Base-by-base conservation (phyloP, 352 stramenopile genomes). In the Lagenidium sp. region DNA sequence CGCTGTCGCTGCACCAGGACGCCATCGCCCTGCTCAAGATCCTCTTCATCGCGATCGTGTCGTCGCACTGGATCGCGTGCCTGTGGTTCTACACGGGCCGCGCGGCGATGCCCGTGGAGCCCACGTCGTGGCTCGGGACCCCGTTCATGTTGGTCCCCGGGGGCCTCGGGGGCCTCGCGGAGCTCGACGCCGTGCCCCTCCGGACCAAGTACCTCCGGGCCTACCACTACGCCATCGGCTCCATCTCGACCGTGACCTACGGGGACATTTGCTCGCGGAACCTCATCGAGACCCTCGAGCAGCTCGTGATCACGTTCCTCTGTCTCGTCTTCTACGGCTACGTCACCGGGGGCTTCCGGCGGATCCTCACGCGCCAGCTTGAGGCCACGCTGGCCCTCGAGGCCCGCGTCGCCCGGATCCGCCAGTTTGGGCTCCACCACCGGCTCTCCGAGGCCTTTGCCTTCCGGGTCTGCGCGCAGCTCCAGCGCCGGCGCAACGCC, bases 251-350 rank as follows among this genome's bases (percentile, higher is more conserved):
- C 11, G 52, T 49, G 13, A 60, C 55, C 21, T 63, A 52, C 31
- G 55, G 55, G 18, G 55, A 63, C 29, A 63, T 63, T 25, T 34
- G 43, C 13, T 55, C 55, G 21, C 48, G 49, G 4, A 63, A 63
- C 41, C 32, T 59, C 13, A 16, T 36, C 4, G 55, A 63, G 41
- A 63, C 55, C 1, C 4, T 59, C 11, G 49, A 24, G 15, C 55
- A 63, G 42, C 42, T 63, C 4, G 24, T 44, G 16, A 25, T 63
- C 13, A 60, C 49, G 2, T 63, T 60, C 18, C 40, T 63, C 5
- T 58, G 50, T 23, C 28, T 63, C 11, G 55, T 59, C 13, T 63
- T 63, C 35, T 63, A 60, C 35, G 55, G 55, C 19, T 63, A 55
- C 42, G 47, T 63, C 24, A 63, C 55, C 3, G 36, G 44, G 8